Conservation (phyloP, 192 early-diverging fungal genomes). For the Pilobolus umbonatus region DNA sequence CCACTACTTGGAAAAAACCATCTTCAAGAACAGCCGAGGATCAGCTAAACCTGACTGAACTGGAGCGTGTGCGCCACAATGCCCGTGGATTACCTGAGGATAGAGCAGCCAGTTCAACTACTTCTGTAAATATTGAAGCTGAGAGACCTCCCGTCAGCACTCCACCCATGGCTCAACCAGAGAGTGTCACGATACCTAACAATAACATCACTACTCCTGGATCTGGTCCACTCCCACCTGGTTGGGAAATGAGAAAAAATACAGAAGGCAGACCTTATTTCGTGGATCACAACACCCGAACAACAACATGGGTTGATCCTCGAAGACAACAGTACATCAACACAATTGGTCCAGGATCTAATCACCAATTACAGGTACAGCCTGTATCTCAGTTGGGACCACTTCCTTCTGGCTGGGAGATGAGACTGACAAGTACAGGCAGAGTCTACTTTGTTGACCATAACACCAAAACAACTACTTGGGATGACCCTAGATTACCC, state of each 20-base stretch:
- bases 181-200: constrained; percentile 12
- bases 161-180: constrained; percentile 11
- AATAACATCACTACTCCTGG: constrained; percentile 44
- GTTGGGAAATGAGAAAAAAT: constrained; percentile 47
- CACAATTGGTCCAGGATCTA: constrained; percentile 47
- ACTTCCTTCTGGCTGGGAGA: constrained; percentile 97
- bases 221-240: constrained; percentile 73
- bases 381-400: constrained; percentile 76
- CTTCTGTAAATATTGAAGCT: constrained; percentile 28
- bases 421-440: constrained; percentile 94
- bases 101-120: constrained; percentile 14
- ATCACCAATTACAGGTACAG: constrained; percentile 64
- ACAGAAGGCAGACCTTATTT: constrained; percentile 67
- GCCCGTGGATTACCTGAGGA: constrained; percentile 79
- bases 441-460: constrained; percentile 98
- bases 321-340: constrained; percentile 61
- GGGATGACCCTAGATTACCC: constrained; percentile 89
- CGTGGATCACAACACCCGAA: constrained; percentile 85
- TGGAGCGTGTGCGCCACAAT: constrained; percentile 71
- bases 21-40: constrained; percentile 38
- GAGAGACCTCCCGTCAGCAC: background rate
- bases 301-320: constrained; percentile 87
- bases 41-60: constrained; percentile 52
- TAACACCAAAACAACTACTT: constrained; percentile 96
- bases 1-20: constrained; percentile 85